Percentiles rank a stretch among this genome's conserved stretches.
Conservation (phyloP, 1,284 basidiomycete genomes). For the Cryptococcus sp. region DNA sequence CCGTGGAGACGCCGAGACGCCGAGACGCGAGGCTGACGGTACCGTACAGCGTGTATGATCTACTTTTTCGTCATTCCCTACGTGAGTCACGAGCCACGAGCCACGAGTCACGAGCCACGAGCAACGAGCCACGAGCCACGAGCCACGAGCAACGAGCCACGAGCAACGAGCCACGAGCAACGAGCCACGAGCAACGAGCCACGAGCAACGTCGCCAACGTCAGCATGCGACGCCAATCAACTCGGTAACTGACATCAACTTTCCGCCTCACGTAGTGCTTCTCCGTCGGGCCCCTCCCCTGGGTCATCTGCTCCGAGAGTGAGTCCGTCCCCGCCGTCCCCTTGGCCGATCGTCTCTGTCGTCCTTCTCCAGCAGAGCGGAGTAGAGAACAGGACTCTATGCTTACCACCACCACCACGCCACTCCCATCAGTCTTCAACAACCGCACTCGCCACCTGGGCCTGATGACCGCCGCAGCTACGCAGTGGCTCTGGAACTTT, state of each 20-base stretch:
- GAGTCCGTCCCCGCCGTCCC: too few relatives aligned
- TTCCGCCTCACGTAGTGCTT: constrained; percentile 32
- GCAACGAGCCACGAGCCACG: too few relatives aligned
- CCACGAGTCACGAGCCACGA: not conserved
- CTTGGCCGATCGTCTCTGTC: too few relatives aligned
- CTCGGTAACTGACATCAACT: not conserved
- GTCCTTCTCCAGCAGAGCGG: too few relatives aligned
- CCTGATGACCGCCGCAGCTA: constrained; percentile 63
- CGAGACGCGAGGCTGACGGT: constrained; percentile 2
- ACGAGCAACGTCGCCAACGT: too few relatives aligned
- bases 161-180: too few relatives aligned
- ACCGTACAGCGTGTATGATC: constrained; percentile 24
- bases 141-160: too few relatives aligned
- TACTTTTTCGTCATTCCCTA: constrained; percentile 51
- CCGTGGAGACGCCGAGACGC: too few relatives aligned
- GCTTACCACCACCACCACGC: too few relatives aligned
- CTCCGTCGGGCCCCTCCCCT: constrained; percentile 42
- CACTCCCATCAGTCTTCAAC: constrained; percentile 69
- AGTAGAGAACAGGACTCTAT: too few relatives aligned
- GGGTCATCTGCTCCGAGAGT: constrained; percentile 58
- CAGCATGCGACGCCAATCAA: too few relatives aligned
- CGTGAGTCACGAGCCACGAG: constrained; percentile 3
- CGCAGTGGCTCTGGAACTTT: constrained; percentile 77
- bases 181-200: too few relatives aligned
- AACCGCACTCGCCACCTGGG: constrained; percentile 75